Evolutionary conservation across 768 basidiomycete genomes (phyloP), one percentile per base, ranked within the genome.

Genomic region (Tubosaeta brunneosetosa): DNA sequence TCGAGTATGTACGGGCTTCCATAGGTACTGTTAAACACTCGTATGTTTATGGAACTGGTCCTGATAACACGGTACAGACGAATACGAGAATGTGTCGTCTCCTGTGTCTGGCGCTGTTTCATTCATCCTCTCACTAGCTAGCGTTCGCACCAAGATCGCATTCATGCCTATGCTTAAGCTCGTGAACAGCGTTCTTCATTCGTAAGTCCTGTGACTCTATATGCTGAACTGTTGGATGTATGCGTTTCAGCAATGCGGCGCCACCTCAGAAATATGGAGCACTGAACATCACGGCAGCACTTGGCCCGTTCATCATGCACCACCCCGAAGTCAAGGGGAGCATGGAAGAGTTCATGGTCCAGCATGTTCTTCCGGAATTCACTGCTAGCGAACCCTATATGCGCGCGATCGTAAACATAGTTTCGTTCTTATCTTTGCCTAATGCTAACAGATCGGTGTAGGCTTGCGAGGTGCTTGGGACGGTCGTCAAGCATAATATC

Each of bases 401-500:
- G 68, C 80, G 89, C 45, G 81, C 85, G 14, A 83, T 91, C 48
- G 92, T 88, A 64, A 55, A 87, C 78, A 42, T 49, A 41, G 44
- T 14, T 50, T 25, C 8, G 22, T 1, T 29, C 27, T 13, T 6
- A 25, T 36, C 27, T 9, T 19, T 29, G 3, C 22, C 9, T 29
- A 13, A 31, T 42, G 4, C 49, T 58, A 14, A 47, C 33, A 25
- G 19, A n/a, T 25, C 22, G 42, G 17, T 6, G 10, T 58, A 88
- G 90, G 89, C 91, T 33, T 84, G 85, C 61, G 88, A 93, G 59
- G 83, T 95, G 48, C 71, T 94, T 47, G 86, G 84, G 17, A 85
- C 84, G 4, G 77, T 89, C 26, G 82, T 83, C 52, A 86, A 88
- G 62, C 70, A 78, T 40, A 83, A 83, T n/a, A 68, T 94, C 47